Base-by-base conservation (phyloP, 2,329 filamentous ascomycete species). In the Botrytis porri region DNA sequence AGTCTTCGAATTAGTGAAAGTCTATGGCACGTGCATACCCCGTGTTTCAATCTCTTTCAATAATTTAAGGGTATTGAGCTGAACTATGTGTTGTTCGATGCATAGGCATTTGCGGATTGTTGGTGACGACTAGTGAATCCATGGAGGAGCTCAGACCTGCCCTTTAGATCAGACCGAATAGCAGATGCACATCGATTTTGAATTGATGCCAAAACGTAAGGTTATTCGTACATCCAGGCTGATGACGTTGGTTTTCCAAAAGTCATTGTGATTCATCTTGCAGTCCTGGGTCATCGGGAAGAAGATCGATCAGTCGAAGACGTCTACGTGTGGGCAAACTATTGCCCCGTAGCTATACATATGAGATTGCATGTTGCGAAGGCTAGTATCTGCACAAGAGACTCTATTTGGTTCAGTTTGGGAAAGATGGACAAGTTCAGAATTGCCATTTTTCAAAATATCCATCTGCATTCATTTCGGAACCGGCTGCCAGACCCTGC, bases 11-110 rank as follows among this genome's bases (percentile, higher is more conserved):
- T 57, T 32, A 69, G 35, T 57, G 18, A 67, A 35, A 60, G 54
- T 59, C 29, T 51, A 32, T 67, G 37, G 70, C 39, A 60, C 62
- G 70, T 72, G 70, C 48, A 67, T 72, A 57, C 70, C 70, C 70
- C 62, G 70, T 59, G 62, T 69, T 69, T 72, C 51, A 60, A 51
- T 43, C 25, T n/a, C 45, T 51, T 48, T 72, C 62, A 57, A 67
- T 65, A 57, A 57, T 35, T 20, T 51, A 62, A 57, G 45, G 59
- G 32, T 51, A 25, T 51, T 51, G 41, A 64, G 69, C 69, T 63
- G 69, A 71, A 71, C 69, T 66, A 67, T 69, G 65, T 57, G 65
- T 57, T 71, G 69, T 71, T 71, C 69, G n/a, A 64, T 71, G 69
- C 43, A 64, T 41, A 60, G 41, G 41, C 69, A 70, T 37, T 63